A percentile compares a stretch with the other conserved stretches of the same genome.
Conservation (phyloP, 1,284 basidiomycete species). For the Ceratobasidium papillatum region DNA sequence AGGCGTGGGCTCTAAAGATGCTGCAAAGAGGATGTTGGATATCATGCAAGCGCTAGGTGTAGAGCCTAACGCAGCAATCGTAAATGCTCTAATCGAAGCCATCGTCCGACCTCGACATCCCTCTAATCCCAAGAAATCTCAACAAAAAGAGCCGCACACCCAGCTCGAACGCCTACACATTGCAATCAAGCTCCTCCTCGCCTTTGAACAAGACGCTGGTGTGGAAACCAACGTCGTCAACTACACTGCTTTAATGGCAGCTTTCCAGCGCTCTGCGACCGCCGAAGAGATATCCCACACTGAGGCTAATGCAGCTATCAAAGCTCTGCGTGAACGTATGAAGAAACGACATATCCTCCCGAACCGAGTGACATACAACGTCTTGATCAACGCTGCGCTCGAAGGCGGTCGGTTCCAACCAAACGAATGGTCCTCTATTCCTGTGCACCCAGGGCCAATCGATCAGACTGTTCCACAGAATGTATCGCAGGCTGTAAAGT, state of each 20-base stretch:
- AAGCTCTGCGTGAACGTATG: conserved; percentile 69
- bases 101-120: conserved; percentile 51
- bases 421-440: conserved; percentile 48
- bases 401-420: conserved; percentile 46
- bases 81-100: conserved; percentile 67
- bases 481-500: conserved; percentile 63
- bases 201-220: conserved; percentile 70
- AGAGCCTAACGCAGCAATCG: conserved; percentile 76
- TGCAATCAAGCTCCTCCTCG: conserved; percentile 70
- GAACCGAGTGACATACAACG: conserved; percentile 74
- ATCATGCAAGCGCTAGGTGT: conserved; percentile 80
- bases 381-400: conserved; percentile 72
- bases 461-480: conserved; percentile 55
- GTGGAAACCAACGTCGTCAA: conserved; percentile 73
- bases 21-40: conserved; percentile 66
- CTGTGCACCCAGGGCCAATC: neutral
- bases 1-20: conserved; percentile 70
- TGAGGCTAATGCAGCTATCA: conserved; percentile 58
- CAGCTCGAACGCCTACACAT: conserved; percentile 55
- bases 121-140: conserved; percentile 48
- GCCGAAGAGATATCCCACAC: conserved; percentile 58
- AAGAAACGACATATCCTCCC: conserved; percentile 61
- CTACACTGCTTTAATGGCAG: conserved; percentile 72
- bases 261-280: conserved; percentile 58
- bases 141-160: neutral